phyloP scores from a whole-genome alignment of 192 early-diverging fungal species.

The Geranomyces variabilis region DNA sequence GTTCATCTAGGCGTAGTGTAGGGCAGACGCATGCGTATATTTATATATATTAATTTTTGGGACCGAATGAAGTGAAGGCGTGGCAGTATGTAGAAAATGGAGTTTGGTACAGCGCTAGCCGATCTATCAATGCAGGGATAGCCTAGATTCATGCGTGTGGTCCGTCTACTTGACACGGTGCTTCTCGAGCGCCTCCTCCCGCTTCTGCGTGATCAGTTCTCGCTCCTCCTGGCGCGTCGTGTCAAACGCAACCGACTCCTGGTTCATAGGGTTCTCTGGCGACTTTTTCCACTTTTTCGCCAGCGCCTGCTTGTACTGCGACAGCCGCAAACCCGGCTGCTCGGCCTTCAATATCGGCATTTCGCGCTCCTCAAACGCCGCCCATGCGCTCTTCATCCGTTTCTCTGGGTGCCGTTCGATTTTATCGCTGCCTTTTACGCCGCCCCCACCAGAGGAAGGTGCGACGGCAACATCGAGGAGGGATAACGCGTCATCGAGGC shows the following conservation, averaged over 20 bases:
- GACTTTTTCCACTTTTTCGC: constrained; percentile 81
- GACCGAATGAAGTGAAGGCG: no score
- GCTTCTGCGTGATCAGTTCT: constrained; percentile 49
- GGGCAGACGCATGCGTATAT: no score
- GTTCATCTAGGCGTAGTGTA: no score
- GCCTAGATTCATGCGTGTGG: no score
- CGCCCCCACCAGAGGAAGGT: neutral
- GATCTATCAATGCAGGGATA: no score
- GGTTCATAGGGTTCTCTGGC: constrained; percentile 64
- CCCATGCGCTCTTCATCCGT: constrained; percentile 61
- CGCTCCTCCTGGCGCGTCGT: constrained; percentile 66
- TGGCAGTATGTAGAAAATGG: no score
- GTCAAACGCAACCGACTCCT: constrained; percentile 72
- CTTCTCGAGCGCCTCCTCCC: constrained; percentile 55
- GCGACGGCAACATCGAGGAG: constrained; percentile 58
- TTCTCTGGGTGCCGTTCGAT: constrained; percentile 90
- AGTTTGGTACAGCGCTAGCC: no score
- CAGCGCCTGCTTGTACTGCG: constrained; percentile 69
- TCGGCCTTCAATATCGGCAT: constrained; percentile 75
- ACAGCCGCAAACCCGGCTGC: constrained; percentile 75
- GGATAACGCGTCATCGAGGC: constrained; percentile 86
- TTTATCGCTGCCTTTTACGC: constrained; percentile 46
- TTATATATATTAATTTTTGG: no score
- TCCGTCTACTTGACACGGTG: constrained; percentile 48
- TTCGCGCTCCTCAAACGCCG: constrained; percentile 67